Conservation (phyloP, 257 asterid genomes). For the Striga asiatica region DNA sequence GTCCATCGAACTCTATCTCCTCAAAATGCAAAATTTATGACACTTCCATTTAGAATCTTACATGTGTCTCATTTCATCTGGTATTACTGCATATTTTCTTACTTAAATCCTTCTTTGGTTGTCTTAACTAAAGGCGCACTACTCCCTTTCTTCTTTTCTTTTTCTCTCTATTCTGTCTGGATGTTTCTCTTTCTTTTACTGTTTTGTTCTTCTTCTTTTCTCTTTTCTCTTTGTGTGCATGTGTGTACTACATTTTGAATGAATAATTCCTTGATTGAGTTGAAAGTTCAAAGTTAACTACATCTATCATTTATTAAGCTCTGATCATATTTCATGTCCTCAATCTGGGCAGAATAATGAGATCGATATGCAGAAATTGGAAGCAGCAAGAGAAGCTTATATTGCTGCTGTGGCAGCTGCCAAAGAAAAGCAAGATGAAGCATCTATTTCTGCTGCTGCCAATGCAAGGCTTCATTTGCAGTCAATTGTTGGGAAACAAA, state of each 20-base stretch:
- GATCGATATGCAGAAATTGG: conserved; percentile 44
- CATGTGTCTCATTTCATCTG: too few relatives aligned
- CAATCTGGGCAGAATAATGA: conserved; percentile 47
- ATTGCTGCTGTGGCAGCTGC: conserved; percentile 57
- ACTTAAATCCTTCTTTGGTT: too few relatives aligned
- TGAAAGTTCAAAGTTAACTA: background rate
- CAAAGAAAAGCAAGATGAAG: conserved; percentile 62
- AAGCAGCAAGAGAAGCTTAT: conserved; percentile 75
- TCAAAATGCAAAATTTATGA: background rate
- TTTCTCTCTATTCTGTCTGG: too few relatives aligned
- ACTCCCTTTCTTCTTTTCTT: too few relatives aligned
- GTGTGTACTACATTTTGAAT: background rate
- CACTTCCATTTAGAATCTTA: background rate
- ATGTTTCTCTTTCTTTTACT: too few relatives aligned
- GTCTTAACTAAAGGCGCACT: too few relatives aligned
- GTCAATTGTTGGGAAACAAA: conserved; percentile 36
- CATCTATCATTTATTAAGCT: background rate
- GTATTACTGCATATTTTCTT: too few relatives aligned
- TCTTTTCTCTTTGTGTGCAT: background rate
- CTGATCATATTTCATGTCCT: background rate
- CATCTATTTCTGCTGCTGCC: conserved; percentile 70
- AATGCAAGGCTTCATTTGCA: conserved; percentile 63
- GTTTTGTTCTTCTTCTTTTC: too few relatives aligned
- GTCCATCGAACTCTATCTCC: background rate
- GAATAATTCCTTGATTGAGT: background rate